Conservation (phyloP, 306 rosid species). For the Lablab purpureus region DNA sequence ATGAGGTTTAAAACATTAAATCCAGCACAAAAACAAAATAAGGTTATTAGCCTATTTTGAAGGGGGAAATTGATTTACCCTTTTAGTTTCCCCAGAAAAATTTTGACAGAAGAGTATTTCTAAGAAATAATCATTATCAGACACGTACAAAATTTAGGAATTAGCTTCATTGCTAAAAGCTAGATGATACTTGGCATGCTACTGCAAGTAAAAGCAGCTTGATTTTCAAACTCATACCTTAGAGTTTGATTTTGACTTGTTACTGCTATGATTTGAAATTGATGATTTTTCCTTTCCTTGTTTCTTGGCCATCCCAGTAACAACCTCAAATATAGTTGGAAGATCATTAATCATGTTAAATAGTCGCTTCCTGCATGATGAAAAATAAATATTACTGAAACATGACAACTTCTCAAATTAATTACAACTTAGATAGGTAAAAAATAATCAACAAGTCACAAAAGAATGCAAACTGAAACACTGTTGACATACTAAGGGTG, state of each 20-base stretch:
- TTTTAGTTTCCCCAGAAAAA: background rate
- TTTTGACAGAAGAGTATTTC: background rate
- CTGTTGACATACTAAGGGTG: background rate
- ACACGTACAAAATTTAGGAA: background rate
- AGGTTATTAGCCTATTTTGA: background rate
- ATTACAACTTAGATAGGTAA: background rate
- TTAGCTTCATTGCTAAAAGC: constrained; percentile 16
- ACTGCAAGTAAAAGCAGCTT: background rate
- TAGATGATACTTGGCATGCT: background rate
- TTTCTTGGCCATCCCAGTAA: constrained; percentile 76
- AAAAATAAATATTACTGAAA: constrained; percentile 38
- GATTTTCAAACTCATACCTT: constrained; percentile 58
- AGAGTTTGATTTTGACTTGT: constrained; percentile 69
- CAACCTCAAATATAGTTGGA: constrained; percentile 86
- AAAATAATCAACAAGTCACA: background rate
- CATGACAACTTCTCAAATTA: constrained; percentile 24
- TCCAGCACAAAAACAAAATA: background rate
- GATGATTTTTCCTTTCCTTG: constrained; percentile 79
- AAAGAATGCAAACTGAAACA: constrained; percentile 18
- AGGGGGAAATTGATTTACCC: background rate
- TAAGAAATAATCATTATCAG: background rate
- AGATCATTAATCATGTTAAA: constrained; percentile 91
- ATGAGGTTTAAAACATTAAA: background rate
- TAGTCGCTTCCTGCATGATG: constrained; percentile 77
- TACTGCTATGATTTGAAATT: constrained; percentile 75